Conservation (phyloP, 805 yeast species). For the Torulaspora quercuum region DNA sequence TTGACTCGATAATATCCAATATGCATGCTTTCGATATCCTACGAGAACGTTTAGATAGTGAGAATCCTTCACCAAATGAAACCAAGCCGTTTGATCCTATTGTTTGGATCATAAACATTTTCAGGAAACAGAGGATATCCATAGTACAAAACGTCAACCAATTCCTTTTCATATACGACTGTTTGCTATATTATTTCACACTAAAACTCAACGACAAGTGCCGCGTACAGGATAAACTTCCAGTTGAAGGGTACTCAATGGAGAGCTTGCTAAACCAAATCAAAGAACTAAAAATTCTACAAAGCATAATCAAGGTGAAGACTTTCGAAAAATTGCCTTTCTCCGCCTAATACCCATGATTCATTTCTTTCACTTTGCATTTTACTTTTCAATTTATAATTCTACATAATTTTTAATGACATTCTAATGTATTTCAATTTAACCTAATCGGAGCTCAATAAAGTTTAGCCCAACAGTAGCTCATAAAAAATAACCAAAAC, state of each 20-base stretch:
- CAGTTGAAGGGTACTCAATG: conserved; percentile 8
- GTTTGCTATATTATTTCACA: conserved; percentile 36
- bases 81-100: conserved; percentile 47
- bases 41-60: conserved; percentile 17
- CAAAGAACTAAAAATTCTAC: conserved; percentile 12
- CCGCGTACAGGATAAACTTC: conserved; percentile 2
- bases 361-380: conserved; percentile 3
- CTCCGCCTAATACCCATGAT: conserved; percentile 2
- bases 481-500: conserved; percentile 66
- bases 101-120: conserved; percentile 57
- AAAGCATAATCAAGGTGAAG: conserved; percentile 11
- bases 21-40: conserved; percentile 24
- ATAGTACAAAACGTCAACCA: conserved; percentile 85
- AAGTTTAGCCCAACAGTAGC: conserved; percentile 59
- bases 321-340: conserved; percentile 9
- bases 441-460: conserved; percentile 1
- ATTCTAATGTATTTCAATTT: no score
- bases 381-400: conserved; percentile 1
- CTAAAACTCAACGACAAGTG: conserved; percentile 17
- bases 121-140: conserved; percentile 70
- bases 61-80: conserved; percentile 5
- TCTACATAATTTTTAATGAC: conserved; percentile 4
- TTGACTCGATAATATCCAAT: conserved; percentile 55
- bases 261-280: conserved; percentile 12
- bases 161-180: conserved; percentile 69